Percentiles rank a stretch among this genome's conserved stretches.
Conservation (phyloP, 176 grass and related monocot genomes). For the Zoysia japonica region DNA sequence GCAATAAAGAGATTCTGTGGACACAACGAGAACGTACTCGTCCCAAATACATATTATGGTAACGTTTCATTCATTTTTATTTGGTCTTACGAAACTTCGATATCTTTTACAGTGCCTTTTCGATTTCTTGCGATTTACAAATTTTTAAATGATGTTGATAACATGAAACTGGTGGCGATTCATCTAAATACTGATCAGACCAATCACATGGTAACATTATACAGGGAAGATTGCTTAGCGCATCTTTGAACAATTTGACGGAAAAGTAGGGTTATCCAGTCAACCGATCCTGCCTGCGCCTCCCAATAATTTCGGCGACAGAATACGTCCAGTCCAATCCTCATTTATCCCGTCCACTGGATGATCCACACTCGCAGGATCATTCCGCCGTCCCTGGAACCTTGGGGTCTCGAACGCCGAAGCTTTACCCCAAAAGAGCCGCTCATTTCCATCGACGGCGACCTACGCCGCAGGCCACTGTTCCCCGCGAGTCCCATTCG, state of each 20-base stretch:
- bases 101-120: background rate
- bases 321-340: background rate
- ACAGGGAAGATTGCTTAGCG: too few relatives aligned
- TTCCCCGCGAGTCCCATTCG: slow-evolving; percentile 29
- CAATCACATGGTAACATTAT: too few relatives aligned
- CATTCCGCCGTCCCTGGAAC: slow-evolving; percentile 30
- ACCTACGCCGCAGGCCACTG: background rate
- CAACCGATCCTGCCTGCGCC: background rate
- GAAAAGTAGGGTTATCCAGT: background rate
- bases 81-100: slow-evolving; percentile 1
- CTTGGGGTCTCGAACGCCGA: background rate
- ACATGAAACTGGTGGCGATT: too few relatives aligned
- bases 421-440: background rate
- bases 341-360: background rate
- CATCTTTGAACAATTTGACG: background rate
- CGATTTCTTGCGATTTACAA: background rate
- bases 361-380: background rate
- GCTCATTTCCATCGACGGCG: slow-evolving; percentile 17
- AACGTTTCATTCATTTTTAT: slow-evolving; percentile 4
- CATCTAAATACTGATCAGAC: too few relatives aligned
- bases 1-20: slow-evolving; percentile 30
- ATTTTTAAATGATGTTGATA: too few relatives aligned
- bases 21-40: background rate
- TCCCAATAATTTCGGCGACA: slow-evolving; percentile 13
- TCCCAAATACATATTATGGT: slow-evolving; percentile 6